phyloP scores from a whole-genome alignment of 768 basidiomycete genomes.

The Dendrothele bispora region DNA sequence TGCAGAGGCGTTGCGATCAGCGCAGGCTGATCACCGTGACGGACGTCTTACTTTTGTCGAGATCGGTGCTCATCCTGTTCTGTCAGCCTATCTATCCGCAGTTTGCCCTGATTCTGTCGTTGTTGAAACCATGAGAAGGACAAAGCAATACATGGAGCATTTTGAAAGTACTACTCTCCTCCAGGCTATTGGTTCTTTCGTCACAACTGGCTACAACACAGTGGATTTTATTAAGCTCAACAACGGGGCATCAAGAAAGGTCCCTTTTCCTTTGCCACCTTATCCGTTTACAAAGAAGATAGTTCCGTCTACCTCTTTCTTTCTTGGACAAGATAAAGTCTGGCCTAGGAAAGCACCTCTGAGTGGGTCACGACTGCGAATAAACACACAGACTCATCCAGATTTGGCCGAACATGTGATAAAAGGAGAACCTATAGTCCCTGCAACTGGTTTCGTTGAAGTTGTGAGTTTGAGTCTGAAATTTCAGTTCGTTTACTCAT shows the following conservation, averaged over 20 bases:
- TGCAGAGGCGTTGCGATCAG: conserved; percentile 26
- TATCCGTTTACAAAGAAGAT: conserved; percentile 33
- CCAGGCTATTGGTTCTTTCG: conserved; percentile 26
- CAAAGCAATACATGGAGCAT: conserved; percentile 15
- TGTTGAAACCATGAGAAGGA: conserved; percentile 25
- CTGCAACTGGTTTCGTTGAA: conserved; percentile 37
- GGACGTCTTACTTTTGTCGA: too few relatives aligned
- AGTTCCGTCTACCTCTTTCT: conserved; percentile 18
- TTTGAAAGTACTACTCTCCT: conserved; percentile 26
- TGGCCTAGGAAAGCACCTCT: conserved; percentile 25
- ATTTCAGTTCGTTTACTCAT: too few relatives aligned
- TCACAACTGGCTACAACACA: conserved; percentile 25
- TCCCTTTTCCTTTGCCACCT: too few relatives aligned
- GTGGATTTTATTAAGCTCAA: conserved; percentile 31
- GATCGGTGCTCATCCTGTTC: conserved; percentile 38
- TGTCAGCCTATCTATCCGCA: conserved; percentile 29
- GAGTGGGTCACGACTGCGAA: conserved; percentile 1
- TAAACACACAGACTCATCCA: conserved; percentile 26
- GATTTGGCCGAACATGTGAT: conserved; percentile 41
- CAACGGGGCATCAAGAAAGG: too few relatives aligned
- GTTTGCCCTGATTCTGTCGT: conserved; percentile 19
- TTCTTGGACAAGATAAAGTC: conserved; percentile 15
- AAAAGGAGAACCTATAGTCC: conserved; percentile 39
- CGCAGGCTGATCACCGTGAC: too few relatives aligned
- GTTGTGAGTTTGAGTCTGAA: too few relatives aligned